Conservation (phyloP, 129 eudicot species). For the Ambrosia artemisiifolia region DNA sequence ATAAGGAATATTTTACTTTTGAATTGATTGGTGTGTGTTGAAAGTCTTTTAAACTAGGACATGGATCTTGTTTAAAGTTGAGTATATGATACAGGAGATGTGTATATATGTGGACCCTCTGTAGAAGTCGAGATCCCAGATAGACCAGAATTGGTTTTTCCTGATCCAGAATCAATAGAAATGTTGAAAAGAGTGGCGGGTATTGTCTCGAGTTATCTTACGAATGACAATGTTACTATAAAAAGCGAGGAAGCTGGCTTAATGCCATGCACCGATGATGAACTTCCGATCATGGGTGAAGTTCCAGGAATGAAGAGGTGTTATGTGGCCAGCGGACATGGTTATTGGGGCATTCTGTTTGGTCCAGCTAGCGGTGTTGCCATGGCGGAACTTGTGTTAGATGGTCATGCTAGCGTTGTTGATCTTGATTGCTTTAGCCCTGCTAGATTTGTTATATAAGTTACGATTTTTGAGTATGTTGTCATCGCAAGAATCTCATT, state of each 20-base stretch:
- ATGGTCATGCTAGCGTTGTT: conserved; percentile 52
- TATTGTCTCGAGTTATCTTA: conserved; percentile 53
- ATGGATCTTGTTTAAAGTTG: neutral
- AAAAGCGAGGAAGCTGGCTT: conserved; percentile 83
- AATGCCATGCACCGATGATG: conserved; percentile 82
- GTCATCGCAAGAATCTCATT: too few species aligned
- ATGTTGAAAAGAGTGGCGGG: conserved; percentile 62
- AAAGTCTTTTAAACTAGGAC: too few species aligned
- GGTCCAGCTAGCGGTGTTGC: conserved; percentile 92
- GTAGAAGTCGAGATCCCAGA: conserved; percentile 62
- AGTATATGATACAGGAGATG: conserved; percentile 48
- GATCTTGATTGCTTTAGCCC: conserved; percentile 63
- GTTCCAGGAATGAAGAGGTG: conserved; percentile 63
- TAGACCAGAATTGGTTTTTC: conserved; percentile 60
- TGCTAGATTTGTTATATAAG: neutral
- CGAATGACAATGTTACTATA: conserved; percentile 50
- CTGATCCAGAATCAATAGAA: conserved; percentile 49
- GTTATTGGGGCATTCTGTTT: conserved; percentile 78
- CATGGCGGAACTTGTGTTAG: conserved; percentile 75
- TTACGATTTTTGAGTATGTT: too few species aligned
- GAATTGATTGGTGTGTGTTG: too few species aligned
- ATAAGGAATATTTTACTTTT: too few species aligned
- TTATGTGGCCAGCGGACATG: conserved; percentile 78
- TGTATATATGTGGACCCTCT: conserved; percentile 82
- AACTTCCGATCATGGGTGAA: conserved; percentile 71